A percentile compares a stretch with the other conserved stretches of the same genome.
These are phyloP conservation scores for Mortierella sp. DNA, from an alignment of 371 early-diverging fungal genomes.

Conservation along the genomic window DNA sequence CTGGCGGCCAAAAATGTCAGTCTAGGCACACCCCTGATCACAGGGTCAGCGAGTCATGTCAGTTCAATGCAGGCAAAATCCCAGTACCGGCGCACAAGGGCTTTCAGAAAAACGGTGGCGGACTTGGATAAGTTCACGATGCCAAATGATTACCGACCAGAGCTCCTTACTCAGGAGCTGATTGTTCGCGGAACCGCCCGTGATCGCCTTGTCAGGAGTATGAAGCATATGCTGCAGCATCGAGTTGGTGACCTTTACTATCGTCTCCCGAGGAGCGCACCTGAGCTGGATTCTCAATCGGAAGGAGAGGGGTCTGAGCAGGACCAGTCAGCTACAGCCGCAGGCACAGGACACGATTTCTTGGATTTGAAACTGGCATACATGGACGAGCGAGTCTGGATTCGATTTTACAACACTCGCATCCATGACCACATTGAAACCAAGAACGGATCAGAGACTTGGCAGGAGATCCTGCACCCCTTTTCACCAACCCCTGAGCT, in stretches of 20 bases:
- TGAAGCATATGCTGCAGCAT: slow-evolving; percentile 30
- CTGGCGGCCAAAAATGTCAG: slow-evolving; percentile 14
- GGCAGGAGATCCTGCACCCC: slow-evolving; percentile 48
- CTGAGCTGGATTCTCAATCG: slow-evolving; percentile 17
- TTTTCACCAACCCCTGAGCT: slow-evolving; percentile 17
- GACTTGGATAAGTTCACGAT: slow-evolving; percentile 52
- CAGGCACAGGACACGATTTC: slow-evolving; percentile 37
- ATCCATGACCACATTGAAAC: slow-evolving; percentile 42
- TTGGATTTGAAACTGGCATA: slow-evolving; percentile 45
- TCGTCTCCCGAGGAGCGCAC: slow-evolving; percentile 42
- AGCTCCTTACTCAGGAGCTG: slow-evolving; percentile 35
- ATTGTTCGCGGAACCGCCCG: slow-evolving; percentile 29
- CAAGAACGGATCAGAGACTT: slow-evolving; percentile 47
- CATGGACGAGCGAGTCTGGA: slow-evolving; percentile 37
- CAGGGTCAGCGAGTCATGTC: background rate
- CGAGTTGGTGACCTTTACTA: slow-evolving; percentile 24
- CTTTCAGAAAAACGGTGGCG: slow-evolving; percentile 31
- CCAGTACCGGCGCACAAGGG: slow-evolving; percentile 34
- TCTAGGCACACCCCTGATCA: background rate
- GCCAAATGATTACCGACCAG: slow-evolving; percentile 43
- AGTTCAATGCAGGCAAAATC: slow-evolving; percentile 25
- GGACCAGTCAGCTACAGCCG: background rate
- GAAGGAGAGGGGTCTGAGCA: slow-evolving; percentile 11
- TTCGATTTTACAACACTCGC: slow-evolving; percentile 44
- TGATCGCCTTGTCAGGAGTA: slow-evolving; percentile 32